Conservation (phyloP, 2,329 filamentous ascomycete genomes). For the Tolypocladium tundrense region DNA sequence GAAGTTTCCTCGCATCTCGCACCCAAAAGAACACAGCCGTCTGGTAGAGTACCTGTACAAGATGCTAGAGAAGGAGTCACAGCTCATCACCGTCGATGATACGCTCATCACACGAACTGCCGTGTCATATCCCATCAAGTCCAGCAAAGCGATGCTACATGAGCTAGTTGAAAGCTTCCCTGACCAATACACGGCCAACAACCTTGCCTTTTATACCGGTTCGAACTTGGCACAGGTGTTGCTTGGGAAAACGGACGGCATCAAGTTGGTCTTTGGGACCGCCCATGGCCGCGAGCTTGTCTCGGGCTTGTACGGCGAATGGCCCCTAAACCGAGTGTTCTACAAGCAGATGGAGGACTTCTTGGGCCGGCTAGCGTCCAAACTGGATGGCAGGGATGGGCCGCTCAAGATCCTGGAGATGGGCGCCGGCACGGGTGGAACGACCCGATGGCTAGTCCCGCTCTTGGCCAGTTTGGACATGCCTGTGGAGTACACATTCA, state of each 20-base stretch:
- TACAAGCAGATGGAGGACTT: slow-evolving; percentile 23
- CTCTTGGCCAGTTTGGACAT: slow-evolving; percentile 19
- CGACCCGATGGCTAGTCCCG: slow-evolving; percentile 18
- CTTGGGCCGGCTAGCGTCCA: slow-evolving; percentile 7
- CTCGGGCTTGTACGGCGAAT: slow-evolving; percentile 22
- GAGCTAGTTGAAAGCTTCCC: slow-evolving; percentile 1
- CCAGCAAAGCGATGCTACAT: background rate
- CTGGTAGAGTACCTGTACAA: slow-evolving; percentile 1
- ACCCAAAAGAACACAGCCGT: background rate
- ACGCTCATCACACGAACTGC: slow-evolving; percentile 3
- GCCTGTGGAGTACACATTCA: slow-evolving; percentile 27
- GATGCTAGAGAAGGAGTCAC: slow-evolving; percentile 3
- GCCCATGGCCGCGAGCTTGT: slow-evolving; percentile 23
- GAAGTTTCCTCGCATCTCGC: background rate
- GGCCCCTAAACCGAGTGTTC: slow-evolving; percentile 21
- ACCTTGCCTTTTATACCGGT: slow-evolving; percentile 15
- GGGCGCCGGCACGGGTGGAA: slow-evolving; percentile 17
- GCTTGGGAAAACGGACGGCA: slow-evolving; percentile 22
- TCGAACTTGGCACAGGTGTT: slow-evolving; percentile 17
- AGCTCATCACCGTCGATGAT: slow-evolving; percentile 2
- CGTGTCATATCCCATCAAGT: background rate
- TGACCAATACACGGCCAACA: slow-evolving; percentile 1
- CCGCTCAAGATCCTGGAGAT: slow-evolving; percentile 13
- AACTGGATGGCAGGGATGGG: background rate
- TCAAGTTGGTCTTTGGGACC: slow-evolving; percentile 27